Evolutionary conservation across 177 flowering plant genomes (phyloP), one percentile per base, ranked within the genome.

Genomic region (Vitis hybrid): DNA sequence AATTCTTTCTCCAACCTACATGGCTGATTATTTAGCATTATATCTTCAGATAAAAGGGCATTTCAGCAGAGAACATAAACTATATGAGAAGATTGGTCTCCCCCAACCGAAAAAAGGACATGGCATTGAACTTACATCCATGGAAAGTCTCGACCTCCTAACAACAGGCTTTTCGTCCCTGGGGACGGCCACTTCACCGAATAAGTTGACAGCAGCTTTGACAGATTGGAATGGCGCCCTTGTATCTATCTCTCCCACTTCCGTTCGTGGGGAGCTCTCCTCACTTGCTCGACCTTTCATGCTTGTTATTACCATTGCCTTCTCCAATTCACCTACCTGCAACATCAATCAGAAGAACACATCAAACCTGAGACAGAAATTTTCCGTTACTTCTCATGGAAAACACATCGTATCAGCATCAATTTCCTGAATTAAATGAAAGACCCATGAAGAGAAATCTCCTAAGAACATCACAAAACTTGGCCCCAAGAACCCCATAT

Each of bases 141-240:
- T 66, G 52, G 80, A 77, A 53, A 81, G 72, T 66, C 66, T 82
- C 0, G 78, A 50, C 68, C 55, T 82, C 68, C 65, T 82, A 56
- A 70, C 19, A 26, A 78, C 64, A 12, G 71, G 79, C 59, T 68
- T 79, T 34, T 63, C 39, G 5, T 34, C 73, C 68, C 68, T 67
- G 2, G 77, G 66, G 26, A 12, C 20, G 20, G 75, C 66, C 1
- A 73, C 85, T 63, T 81, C 89, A 2, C 86, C 86, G 58, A 88
- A 88, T 45, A 88, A 73, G 67, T 86, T 85, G 15, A 88, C 86
- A 55, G 93, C 93, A 52, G 89, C 93, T 63, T 73, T 85, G 58
- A 88, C 93, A 34, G 90, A 87, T 70, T 81, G 86, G 68, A 88
- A 85, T 1, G 93, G 93, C 15, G 89, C 87, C 54, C 86, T 74